phyloP scores from a whole-genome alignment of 345 rosid genomes.

The Brassica juncea region DNA sequence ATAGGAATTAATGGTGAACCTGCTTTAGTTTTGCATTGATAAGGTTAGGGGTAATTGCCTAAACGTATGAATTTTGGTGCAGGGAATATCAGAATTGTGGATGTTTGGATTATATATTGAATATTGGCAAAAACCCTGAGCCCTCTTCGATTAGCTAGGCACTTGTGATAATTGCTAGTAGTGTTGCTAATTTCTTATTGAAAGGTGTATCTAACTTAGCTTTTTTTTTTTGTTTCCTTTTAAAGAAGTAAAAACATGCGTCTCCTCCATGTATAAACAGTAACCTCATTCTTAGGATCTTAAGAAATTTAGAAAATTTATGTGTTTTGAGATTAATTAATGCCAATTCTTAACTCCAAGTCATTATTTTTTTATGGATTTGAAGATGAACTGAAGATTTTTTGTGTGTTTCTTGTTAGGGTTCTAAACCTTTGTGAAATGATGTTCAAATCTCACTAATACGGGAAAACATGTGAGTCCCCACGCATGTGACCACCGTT shows the following conservation, averaged over 20 bases:
- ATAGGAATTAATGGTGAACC: background rate
- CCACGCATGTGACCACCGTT: conserved; percentile 37
- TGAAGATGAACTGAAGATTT: background rate
- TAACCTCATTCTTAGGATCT: background rate
- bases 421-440: background rate
- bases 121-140: background rate
- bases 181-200: background rate
- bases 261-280: background rate
- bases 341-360: background rate
- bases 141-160: conserved; percentile 1
- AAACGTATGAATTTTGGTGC: background rate
- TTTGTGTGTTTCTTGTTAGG: background rate
- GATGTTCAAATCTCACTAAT: background rate
- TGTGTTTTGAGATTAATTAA: background rate
- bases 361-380: background rate
- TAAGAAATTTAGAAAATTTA: background rate
- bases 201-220: background rate
- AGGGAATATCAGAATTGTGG: background rate
- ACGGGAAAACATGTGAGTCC: conserved; percentile 9
- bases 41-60: background rate
- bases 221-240: background rate
- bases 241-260: background rate
- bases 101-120: background rate
- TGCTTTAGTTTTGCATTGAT: background rate
- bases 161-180: background rate